Evolutionary conservation across 2,329 filamentous ascomycete species (phyloP).

Genomic region (Neonectria neomacrospora): DNA sequence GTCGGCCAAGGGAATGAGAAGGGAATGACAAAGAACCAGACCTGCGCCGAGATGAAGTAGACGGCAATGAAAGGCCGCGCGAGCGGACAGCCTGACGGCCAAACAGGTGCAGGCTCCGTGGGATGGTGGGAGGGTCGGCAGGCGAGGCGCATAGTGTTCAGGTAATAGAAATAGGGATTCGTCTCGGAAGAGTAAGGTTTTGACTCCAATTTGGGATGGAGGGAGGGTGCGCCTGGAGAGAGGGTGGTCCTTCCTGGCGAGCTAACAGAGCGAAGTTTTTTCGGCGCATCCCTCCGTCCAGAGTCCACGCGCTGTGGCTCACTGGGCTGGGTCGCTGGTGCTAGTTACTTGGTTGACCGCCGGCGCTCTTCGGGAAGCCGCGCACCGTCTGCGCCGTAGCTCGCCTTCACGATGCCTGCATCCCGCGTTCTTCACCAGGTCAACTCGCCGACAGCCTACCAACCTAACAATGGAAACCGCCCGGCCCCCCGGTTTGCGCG

Average conservation of each 20-base stretch:
- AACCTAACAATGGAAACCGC: too few relatives aligned
- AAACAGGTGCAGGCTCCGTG: conserved; percentile 5
- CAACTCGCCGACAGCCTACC: too few relatives aligned
- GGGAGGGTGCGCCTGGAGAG: conserved; percentile 20
- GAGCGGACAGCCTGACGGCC: background rate
- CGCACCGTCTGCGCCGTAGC: conserved; percentile 11
- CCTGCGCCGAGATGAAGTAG: background rate
- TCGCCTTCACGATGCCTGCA: conserved; percentile 25
- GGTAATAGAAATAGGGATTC: conserved; percentile 24
- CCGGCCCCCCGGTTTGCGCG: background rate
- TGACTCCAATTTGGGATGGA: conserved; percentile 20
- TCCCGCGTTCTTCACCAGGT: background rate
- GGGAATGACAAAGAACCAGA: background rate
- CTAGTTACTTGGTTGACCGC: conserved; percentile 15
- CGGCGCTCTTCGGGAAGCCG: conserved; percentile 23
- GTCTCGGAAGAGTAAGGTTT: conserved; percentile 22
- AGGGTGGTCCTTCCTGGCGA: conserved; percentile 6
- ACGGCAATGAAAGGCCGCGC: conserved; percentile 15
- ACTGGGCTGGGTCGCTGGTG: background rate
- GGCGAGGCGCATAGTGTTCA: conserved; percentile 18
- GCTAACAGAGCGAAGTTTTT: conserved; percentile 7
- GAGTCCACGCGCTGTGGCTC: background rate
- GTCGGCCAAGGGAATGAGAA: conserved; percentile 13
- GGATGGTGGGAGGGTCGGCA: conserved; percentile 26
- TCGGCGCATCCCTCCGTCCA: background rate